Conservation (phyloP, 129 eudicot genomes). For the Escallonia rubra region DNA sequence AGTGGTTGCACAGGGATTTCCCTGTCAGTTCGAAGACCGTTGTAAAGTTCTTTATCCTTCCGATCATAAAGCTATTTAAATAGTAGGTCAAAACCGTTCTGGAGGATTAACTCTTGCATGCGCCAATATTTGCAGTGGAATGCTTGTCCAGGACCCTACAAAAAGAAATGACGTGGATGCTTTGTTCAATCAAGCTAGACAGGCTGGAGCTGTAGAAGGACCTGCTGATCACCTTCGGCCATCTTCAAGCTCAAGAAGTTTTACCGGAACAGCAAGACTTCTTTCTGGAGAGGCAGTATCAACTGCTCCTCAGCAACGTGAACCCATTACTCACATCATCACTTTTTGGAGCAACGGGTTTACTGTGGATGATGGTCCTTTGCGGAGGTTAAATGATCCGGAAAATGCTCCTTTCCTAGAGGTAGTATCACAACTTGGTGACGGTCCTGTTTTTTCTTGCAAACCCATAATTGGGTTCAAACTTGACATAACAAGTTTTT, state of each 20-base stretch:
- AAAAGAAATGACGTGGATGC: slow-evolving; percentile 62
- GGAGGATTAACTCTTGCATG: too few relatives aligned
- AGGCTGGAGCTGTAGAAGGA: slow-evolving; percentile 56
- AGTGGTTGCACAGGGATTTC: too few relatives aligned
- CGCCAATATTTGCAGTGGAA: slow-evolving; percentile 53
- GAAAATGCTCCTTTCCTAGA: slow-evolving; percentile 79
- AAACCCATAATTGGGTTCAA: too few relatives aligned
- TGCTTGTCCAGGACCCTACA: slow-evolving; percentile 71
- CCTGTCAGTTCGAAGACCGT: too few relatives aligned
- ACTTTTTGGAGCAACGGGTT: slow-evolving; percentile 90
- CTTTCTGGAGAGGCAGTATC: slow-evolving; percentile 71
- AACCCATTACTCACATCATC: slow-evolving; percentile 47
- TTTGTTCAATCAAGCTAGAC: slow-evolving; percentile 71
- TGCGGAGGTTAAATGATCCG: slow-evolving; percentile 82
- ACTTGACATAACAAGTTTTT: too few relatives aligned
- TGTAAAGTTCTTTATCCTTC: too few relatives aligned
- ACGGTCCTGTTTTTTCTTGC: too few relatives aligned
- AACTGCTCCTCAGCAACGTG: slow-evolving; percentile 55
- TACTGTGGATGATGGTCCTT: slow-evolving; percentile 83
- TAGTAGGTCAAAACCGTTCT: too few relatives aligned
- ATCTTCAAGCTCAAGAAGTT: slow-evolving; percentile 78
- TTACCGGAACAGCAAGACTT: slow-evolving; percentile 75
- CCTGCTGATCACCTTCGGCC: slow-evolving; percentile 51
- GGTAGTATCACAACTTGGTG: slow-evolving; percentile 30
- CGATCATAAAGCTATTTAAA: too few relatives aligned